These are phyloP conservation scores for Nannochloris sp. DNA, from an alignment of 139 green algal genomes.

Conservation along the genomic window DNA sequence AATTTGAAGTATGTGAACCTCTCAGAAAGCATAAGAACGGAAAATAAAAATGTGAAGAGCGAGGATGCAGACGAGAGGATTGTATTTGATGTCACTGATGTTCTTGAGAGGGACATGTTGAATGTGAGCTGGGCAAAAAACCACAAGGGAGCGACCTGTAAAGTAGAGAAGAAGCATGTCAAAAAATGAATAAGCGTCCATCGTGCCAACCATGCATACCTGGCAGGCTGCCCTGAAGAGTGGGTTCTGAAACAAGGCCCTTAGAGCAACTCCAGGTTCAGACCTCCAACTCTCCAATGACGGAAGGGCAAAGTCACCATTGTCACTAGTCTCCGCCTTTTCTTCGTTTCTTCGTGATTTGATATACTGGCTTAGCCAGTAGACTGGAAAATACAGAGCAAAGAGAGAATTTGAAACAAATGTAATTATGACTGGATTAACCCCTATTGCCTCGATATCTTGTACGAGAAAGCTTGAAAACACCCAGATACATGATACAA, in stretches of 20 bases:
- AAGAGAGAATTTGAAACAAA: constrained; percentile 87
- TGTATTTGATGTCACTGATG: constrained; percentile 91
- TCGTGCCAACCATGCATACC: not conserved
- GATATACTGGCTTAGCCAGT: constrained; percentile 16
- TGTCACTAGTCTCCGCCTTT: too few species aligned
- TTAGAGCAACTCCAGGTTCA: not conserved
- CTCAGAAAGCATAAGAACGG: constrained; percentile 45
- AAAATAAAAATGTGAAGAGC: constrained; percentile 83
- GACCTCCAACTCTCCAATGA: too few species aligned
- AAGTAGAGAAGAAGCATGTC: not conserved
- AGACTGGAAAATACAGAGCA: constrained; percentile 68
- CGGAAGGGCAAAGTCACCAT: too few species aligned
- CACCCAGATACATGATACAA: constrained; percentile 68
- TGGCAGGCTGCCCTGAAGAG: constrained; percentile 3
- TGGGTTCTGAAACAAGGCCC: not conserved
- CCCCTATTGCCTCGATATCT: constrained; percentile 37
- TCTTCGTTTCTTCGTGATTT: not conserved
- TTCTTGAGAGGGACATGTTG: constrained; percentile 71
- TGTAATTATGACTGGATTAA: constrained; percentile 69
- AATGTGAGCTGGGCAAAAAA: constrained; percentile 86
- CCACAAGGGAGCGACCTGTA: constrained; percentile 70
- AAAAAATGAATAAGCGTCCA: not conserved
- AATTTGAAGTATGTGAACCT: constrained; percentile 55
- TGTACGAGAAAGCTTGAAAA: constrained; percentile 64
- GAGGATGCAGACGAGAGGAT: constrained; percentile 76